phyloP scores from a whole-genome alignment of 208 protist species.

The Crithidia mellificae region DNA sequence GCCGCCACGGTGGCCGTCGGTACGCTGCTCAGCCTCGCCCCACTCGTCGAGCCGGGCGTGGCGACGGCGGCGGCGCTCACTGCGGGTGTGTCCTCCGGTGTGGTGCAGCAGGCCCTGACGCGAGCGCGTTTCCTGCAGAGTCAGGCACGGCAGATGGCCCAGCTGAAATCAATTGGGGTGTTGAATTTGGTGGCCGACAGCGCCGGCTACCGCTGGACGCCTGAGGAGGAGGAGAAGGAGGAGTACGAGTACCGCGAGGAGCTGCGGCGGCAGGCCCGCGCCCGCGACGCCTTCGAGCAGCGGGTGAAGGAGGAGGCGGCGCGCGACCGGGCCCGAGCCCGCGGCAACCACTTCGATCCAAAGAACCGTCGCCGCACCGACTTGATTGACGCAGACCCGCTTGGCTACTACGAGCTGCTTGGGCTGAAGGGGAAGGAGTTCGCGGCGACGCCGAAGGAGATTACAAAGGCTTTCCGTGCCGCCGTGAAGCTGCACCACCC shows the following conservation, averaged over 20 bases:
- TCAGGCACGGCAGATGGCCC: conserved; percentile 52
- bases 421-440: conserved; percentile 80
- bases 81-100: conserved; percentile 40
- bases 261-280: conserved; percentile 69
- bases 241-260: conserved; percentile 92
- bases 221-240: conserved; percentile 78
- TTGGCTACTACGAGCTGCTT: conserved; percentile 87
- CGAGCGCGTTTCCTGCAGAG: conserved; percentile 45
- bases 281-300: conserved; percentile 74
- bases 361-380: conserved; percentile 76
- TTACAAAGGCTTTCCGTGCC: conserved; percentile 77
- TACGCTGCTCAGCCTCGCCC: conserved; percentile 53
- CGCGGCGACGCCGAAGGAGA: conserved; percentile 74
- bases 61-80: conserved; percentile 63
- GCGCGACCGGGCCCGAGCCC: conserved; percentile 56
- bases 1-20: conserved; percentile 30
- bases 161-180: conserved; percentile 77
- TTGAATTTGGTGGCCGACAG: conserved; percentile 81
- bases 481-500: conserved; percentile 76
- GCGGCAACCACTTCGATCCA: conserved; percentile 59
- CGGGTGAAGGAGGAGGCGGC: conserved; percentile 84
- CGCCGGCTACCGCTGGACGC: conserved; percentile 80
- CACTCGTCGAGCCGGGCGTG: conserved; percentile 63
- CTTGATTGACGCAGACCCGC: conserved; percentile 76
- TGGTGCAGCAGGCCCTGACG: conserved; percentile 36